These are phyloP conservation scores for Hypomyces rosellus DNA, from an alignment of 2,329 filamentous ascomycete genomes.

Conservation along the genomic window DNA sequence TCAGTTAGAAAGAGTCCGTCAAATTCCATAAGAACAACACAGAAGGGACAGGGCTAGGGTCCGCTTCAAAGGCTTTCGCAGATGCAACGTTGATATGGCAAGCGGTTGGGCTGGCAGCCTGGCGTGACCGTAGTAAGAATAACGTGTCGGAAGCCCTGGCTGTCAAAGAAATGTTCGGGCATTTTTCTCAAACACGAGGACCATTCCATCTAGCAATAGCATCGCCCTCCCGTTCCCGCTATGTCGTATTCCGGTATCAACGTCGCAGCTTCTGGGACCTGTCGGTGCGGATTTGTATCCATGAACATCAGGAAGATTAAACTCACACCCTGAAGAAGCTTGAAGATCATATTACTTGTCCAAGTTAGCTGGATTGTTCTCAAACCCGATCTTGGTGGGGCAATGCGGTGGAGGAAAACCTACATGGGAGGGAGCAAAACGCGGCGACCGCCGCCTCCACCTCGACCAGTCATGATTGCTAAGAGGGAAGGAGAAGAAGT, in stretches of 20 bases:
- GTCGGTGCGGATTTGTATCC: background rate
- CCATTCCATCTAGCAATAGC: too few species aligned
- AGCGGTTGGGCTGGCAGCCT: too few species aligned
- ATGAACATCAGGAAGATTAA: background rate
- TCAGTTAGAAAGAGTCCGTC: conserved; percentile 4
- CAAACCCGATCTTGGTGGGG: background rate
- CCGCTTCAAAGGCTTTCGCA: background rate
- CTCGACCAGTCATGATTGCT: conserved; percentile 50
- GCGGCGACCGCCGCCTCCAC: conserved; percentile 53
- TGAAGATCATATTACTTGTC: conserved; percentile 50
- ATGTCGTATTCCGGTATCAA: background rate
- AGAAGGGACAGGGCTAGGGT: background rate
- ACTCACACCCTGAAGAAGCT: conserved; percentile 64
- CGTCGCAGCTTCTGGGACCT: background rate
- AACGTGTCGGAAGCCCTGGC: too few species aligned
- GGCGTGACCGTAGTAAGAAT: too few species aligned
- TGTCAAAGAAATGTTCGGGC: too few species aligned
- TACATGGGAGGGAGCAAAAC: conserved; percentile 54
- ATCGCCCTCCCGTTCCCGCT: background rate
- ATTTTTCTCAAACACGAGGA: too few species aligned
- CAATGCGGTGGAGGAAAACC: conserved; percentile 12
- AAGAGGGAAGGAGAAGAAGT: background rate
- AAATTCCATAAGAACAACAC: background rate
- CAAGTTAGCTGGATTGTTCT: conserved; percentile 17
- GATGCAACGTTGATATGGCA: background rate